These are phyloP conservation scores for Haplosporangium sp. DNA, from an alignment of 371 early-diverging fungal genomes.

Conservation along the genomic window DNA sequence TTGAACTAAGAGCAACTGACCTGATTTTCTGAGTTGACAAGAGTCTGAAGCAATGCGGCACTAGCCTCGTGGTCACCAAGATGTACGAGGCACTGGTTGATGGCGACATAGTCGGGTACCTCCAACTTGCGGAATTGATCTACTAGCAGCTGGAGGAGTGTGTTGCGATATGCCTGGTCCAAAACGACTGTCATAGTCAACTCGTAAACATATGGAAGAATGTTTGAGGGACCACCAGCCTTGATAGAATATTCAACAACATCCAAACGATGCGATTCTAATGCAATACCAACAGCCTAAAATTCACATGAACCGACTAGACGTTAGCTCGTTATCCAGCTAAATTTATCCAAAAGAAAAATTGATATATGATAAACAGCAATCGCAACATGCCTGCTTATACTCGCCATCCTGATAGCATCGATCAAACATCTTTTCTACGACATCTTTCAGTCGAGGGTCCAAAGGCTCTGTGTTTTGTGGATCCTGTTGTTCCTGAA, in stretches of 20 bases:
- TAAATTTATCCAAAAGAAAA: not conserved
- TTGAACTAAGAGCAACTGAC: constrained; percentile 36
- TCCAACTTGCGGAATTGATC: constrained; percentile 81
- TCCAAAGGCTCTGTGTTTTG: constrained; percentile 70
- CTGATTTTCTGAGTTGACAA: constrained; percentile 70
- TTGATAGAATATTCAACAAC: constrained; percentile 84
- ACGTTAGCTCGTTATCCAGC: not conserved
- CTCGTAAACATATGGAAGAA: constrained; percentile 88
- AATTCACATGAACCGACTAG: not conserved
- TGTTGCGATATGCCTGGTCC: constrained; percentile 84
- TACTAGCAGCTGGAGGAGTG: constrained; percentile 86
- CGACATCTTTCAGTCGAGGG: constrained; percentile 84
- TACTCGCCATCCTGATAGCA: constrained; percentile 90
- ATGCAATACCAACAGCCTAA: constrained; percentile 92
- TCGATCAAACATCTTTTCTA: constrained; percentile 93
- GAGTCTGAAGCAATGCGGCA: constrained; percentile 76
- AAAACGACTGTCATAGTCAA: constrained; percentile 84
- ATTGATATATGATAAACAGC: not conserved
- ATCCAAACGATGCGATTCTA: constrained; percentile 93
- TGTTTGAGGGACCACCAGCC: constrained; percentile 74
- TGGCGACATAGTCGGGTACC: constrained; percentile 91
- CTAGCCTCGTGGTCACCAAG: constrained; percentile 82
- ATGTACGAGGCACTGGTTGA: constrained; percentile 92
- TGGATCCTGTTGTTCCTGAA: constrained; percentile 59
- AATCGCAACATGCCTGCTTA: constrained; percentile 70